Percentiles rank a stretch among this genome's conserved stretches.
Conservation (phyloP, 129 eudicot species). For the sunflower (Helianthus annuus) region HanXRQr2.0-SUNRISE NC_035448.2:100656457-100656956, state of each 20-base stretch:
- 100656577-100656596: slow-evolving; percentile 1
- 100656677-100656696: slow-evolving; percentile 66
- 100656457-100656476: not conserved
- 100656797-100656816: slow-evolving; percentile 56
- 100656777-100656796: slow-evolving; percentile 52
- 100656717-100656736: slow-evolving; percentile 80
- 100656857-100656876: slow-evolving; percentile 93
- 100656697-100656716: slow-evolving; percentile 63
- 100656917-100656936: slow-evolving; percentile 82
- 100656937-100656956: slow-evolving; percentile 69
- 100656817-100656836: slow-evolving; percentile 74
- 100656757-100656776: slow-evolving; percentile 75
- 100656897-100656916: slow-evolving; percentile 71
- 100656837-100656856: slow-evolving; percentile 57
- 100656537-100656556: not conserved
- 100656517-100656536: not conserved
- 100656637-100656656: slow-evolving; percentile 44
- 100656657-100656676: slow-evolving; percentile 85
- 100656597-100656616: not conserved
- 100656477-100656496: not conserved
- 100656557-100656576: not conserved
- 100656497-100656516: not conserved
- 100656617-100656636: not conserved
- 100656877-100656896: slow-evolving; percentile 82
- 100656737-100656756: slow-evolving; percentile 60